Base-by-base conservation (phyloP, 805 yeast genomes). In the Ogataea methylovora region DNA sequence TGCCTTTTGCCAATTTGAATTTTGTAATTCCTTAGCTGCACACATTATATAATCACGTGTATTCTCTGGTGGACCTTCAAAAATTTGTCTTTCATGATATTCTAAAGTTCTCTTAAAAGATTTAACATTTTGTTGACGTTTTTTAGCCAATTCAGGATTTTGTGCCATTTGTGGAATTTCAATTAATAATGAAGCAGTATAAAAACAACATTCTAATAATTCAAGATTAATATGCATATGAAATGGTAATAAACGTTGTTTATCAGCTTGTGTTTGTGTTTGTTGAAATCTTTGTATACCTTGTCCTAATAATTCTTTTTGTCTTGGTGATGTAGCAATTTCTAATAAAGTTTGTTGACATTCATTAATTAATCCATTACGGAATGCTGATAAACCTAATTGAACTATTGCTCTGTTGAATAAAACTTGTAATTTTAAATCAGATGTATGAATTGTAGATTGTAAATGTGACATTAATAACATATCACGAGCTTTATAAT, bases 151-250 rank as follows among this genome's bases (percentile, higher is more conserved):
- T 48, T 77, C 75, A 32, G 75, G 70, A 37, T 77, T 66, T 45
- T 84, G 80, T 20, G 94, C 94, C 67, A 86, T 76, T 53, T 75
- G 77, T 24, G 99, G 98, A 40, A 92, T 79, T 67, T 94, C 98
- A 46, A 85, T 75, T 54, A 92, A 73, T 61, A 92, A 67, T 21
- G 95, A 84, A 38, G 85, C 71, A 10, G 97, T 92, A 69, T 87
- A 75, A 71, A 82, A 90, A 31, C 85, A 95, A 56, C 94, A 83
- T 64, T 92, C 98, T 45, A 92, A 72, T 52, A 92, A 76, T 68
- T 94, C 97, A 49, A 90, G 69, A 63, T 92, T 92, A 60, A 92
- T 90, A 65, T 92, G 99, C 84, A 86, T 87, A 65, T 92, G 98
- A 81, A 83, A 92, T 39, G 99, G 99, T 56, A 92, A 70, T 57